Percentiles rank a stretch among this genome's conserved stretches.
These are phyloP conservation scores for Phytophthora cactorum DNA, from an alignment of 352 stramenopile species.

Conservation along the genomic window DNA sequence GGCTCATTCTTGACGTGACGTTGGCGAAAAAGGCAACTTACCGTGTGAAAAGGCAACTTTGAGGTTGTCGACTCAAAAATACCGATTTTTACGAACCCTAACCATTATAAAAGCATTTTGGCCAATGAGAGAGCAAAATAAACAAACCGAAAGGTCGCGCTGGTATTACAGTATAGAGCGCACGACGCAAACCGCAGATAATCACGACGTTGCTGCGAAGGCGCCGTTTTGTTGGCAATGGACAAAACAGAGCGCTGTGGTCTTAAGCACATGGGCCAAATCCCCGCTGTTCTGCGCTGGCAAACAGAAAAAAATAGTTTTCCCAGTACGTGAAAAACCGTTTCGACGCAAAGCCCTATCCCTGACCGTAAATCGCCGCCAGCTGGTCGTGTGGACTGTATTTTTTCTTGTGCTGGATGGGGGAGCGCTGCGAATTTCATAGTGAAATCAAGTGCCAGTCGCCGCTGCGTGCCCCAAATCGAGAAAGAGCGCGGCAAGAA, in stretches of 20 bases:
- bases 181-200: slow-evolving; percentile 3
- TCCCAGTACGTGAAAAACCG: slow-evolving; percentile 3
- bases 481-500: slow-evolving; percentile 26
- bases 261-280: slow-evolving; percentile 2
- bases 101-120: not conserved
- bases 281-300: slow-evolving; percentile 5
- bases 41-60: slow-evolving; percentile 4
- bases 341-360: slow-evolving; percentile 9
- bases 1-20: slow-evolving; percentile 1
- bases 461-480: slow-evolving; percentile 20
- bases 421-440: slow-evolving; percentile 14
- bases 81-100: not conserved
- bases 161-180: slow-evolving; percentile 4
- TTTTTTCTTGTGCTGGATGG: slow-evolving; percentile 35
- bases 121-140: not conserved
- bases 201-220: not conserved
- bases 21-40: not conserved
- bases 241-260: not conserved
- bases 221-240: slow-evolving; percentile 7
- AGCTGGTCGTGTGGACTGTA: slow-evolving; percentile 34
- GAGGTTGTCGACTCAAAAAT: not conserved
- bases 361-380: slow-evolving; percentile 19
- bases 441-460: slow-evolving; percentile 30
- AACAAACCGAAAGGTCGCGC: slow-evolving; percentile 1
- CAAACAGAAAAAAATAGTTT: not conserved